Conservation (phyloP, 352 stramenopile genomes). For the Globisporangium spinosum region DNA sequence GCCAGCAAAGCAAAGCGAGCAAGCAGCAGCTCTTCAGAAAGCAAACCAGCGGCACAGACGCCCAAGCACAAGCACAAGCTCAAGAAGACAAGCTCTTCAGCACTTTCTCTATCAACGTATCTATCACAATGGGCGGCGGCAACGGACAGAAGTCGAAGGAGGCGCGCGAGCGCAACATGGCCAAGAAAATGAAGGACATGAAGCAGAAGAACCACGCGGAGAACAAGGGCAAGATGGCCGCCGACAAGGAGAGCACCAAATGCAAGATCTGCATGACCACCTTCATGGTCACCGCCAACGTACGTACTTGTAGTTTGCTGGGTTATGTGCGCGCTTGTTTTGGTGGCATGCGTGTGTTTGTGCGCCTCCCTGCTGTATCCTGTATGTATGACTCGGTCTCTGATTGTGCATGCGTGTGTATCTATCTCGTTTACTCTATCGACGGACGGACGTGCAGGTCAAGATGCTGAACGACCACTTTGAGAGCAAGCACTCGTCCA, state of each 20-base stretch:
- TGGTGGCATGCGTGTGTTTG: not conserved
- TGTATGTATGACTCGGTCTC: not conserved
- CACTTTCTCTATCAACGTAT: not conserved
- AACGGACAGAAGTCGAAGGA: constrained; percentile 83
- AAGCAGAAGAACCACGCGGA: constrained; percentile 76
- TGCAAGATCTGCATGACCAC: constrained; percentile 88
- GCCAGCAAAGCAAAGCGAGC: not conserved
- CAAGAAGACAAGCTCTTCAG: not conserved
- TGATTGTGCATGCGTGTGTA: not conserved
- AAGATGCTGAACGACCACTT: constrained; percentile 79
- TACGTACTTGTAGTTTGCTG: constrained; percentile 28
- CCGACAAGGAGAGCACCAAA: constrained; percentile 75
- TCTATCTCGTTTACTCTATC: not conserved
- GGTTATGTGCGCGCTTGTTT: not conserved
- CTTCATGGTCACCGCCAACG: constrained; percentile 81
- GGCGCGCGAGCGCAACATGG: constrained; percentile 81
- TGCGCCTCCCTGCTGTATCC: too few species aligned
- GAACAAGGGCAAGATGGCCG: constrained; percentile 82
- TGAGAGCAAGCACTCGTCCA: constrained; percentile 71
- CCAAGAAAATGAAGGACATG: constrained; percentile 80
- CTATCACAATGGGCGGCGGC: constrained; percentile 66
- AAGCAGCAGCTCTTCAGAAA: constrained; percentile 5
- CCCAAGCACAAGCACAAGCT: not conserved
- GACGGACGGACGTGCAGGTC: constrained; percentile 24
- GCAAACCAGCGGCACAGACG: constrained; percentile 1